These are phyloP conservation scores for Lineolata rhizophorae DNA, from an alignment of 495 filamentous ascomycete species.

Conservation along the genomic window DNA sequence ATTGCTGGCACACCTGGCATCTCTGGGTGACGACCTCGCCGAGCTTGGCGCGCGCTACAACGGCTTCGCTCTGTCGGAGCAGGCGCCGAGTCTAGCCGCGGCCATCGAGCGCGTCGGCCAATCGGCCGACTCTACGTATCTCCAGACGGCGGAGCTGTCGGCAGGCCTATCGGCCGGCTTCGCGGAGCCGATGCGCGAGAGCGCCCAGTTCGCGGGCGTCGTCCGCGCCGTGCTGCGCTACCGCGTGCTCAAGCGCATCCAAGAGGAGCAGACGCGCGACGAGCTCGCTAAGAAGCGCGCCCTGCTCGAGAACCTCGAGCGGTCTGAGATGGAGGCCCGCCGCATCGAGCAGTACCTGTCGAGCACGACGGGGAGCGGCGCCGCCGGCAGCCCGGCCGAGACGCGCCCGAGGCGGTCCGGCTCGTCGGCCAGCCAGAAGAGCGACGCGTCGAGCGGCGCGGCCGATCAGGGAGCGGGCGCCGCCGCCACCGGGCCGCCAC, in stretches of 20 bases:
- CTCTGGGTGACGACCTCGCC: slow-evolving; percentile 66
- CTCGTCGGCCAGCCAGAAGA: slow-evolving; percentile 29
- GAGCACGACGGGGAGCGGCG: slow-evolving; percentile 26
- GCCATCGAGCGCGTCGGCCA: slow-evolving; percentile 90
- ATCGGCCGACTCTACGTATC: slow-evolving; percentile 87
- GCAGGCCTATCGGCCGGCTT: slow-evolving; percentile 66
- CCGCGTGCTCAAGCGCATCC: slow-evolving; percentile 73
- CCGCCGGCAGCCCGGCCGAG: neutral
- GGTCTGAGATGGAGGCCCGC: slow-evolving; percentile 74
- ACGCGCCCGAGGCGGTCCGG: slow-evolving; percentile 36
- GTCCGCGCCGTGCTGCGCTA: slow-evolving; percentile 76
- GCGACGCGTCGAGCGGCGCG: slow-evolving; percentile 4
- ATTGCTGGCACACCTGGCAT: slow-evolving; percentile 62
- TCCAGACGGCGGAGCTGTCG: slow-evolving; percentile 82
- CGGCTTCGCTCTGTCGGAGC: slow-evolving; percentile 88
- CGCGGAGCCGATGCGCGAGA: slow-evolving; percentile 92
- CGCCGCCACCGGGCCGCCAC: no score
- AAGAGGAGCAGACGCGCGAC: slow-evolving; percentile 92
- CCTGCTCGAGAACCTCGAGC: slow-evolving; percentile 62
- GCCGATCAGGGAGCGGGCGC: no score
- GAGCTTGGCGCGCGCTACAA: slow-evolving; percentile 89
- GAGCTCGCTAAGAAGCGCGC: slow-evolving; percentile 64
- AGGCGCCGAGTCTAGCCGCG: slow-evolving; percentile 64
- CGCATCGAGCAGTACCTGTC: slow-evolving; percentile 82
- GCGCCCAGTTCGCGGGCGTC: slow-evolving; percentile 87